These are phyloP conservation scores for Flaveria ramosissima DNA, from an alignment of 129 eudicot species.

Conservation along the genomic window DNA sequence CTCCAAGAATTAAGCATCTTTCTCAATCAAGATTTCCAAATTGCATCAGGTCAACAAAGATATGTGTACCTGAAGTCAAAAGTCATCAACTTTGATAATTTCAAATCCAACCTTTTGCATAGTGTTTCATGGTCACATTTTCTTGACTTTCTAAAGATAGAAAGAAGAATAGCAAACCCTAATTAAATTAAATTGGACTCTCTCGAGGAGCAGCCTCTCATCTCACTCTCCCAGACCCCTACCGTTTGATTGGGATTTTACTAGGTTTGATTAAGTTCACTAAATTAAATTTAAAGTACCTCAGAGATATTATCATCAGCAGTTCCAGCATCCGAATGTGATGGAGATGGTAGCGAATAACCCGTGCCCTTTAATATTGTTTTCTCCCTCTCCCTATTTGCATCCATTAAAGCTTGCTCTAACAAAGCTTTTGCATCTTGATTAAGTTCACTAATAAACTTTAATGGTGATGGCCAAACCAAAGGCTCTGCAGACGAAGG, in stretches of 20 bases:
- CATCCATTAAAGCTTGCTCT: conserved; percentile 45
- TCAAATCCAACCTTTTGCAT: conserved; percentile 27
- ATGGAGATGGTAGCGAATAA: conserved; percentile 42
- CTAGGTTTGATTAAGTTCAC: too few species aligned
- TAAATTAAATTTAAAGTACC: conserved; percentile 44
- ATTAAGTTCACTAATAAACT: conserved; percentile 53
- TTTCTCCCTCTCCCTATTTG: conserved; percentile 47
- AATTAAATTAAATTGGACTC: background rate
- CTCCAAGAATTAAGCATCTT: conserved; percentile 25
- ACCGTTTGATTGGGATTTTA: too few species aligned
- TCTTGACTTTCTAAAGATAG: conserved; percentile 31
- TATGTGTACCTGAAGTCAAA: conserved; percentile 24
- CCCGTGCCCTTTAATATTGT: conserved; percentile 40
- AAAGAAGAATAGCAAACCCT: conserved; percentile 17
- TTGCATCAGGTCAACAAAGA: conserved; percentile 29
- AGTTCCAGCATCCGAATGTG: conserved; percentile 35
- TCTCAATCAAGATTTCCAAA: conserved; percentile 8
- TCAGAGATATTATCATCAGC: conserved; percentile 51
- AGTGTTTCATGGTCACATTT: conserved; percentile 25
- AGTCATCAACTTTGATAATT: conserved; percentile 39
- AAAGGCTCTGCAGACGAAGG: conserved; percentile 85
- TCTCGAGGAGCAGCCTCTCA: too few species aligned
- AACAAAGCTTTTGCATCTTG: conserved; percentile 46
- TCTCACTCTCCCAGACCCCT: too few species aligned
- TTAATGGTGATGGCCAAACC: conserved; percentile 84